Evolutionary conservation across 345 rosid genomes (phyloP).

Genomic region (Brassica carinata): DNA sequence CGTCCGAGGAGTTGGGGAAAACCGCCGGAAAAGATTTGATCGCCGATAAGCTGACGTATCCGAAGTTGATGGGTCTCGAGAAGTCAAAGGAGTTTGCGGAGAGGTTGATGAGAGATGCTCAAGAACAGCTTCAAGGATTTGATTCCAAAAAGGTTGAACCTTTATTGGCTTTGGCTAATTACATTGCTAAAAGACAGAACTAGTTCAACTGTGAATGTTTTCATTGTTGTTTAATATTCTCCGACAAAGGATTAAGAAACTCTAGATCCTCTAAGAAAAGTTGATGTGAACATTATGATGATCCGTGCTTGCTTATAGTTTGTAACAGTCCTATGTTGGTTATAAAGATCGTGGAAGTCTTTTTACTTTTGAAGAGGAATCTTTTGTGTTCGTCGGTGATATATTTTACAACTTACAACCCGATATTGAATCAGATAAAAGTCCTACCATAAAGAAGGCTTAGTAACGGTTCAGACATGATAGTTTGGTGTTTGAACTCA

Average conservation of each 20-base stretch:
- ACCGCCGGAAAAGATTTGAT: constrained; percentile 86
- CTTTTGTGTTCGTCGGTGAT: not conserved
- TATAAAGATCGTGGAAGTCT: not conserved
- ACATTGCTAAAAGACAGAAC: constrained; percentile 78
- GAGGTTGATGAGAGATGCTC: constrained; percentile 61
- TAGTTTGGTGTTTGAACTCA: not conserved
- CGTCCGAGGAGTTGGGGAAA: constrained; percentile 77
- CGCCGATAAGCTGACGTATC: constrained; percentile 74
- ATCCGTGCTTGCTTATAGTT: not conserved
- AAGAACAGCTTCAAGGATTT: constrained; percentile 56
- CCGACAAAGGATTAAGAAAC: constrained; percentile 22
- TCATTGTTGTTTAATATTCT: not conserved
- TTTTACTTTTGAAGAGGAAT: not conserved
- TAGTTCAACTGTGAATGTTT: constrained; percentile 20
- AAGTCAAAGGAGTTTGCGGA: constrained; percentile 62
- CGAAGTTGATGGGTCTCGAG: constrained; percentile 74
- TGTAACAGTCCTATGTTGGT: constrained; percentile 3
- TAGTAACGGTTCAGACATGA: not conserved
- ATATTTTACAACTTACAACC: not conserved
- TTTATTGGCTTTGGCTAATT: constrained; percentile 76
- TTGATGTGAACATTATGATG: constrained; percentile 2
- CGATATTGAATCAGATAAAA: not conserved
- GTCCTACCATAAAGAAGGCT: not conserved
- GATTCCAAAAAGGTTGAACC: constrained; percentile 69
- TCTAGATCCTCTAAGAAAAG: not conserved